Conservation (phyloP, 2,329 filamentous ascomycete species). For the Apiospora sp. region DNA sequence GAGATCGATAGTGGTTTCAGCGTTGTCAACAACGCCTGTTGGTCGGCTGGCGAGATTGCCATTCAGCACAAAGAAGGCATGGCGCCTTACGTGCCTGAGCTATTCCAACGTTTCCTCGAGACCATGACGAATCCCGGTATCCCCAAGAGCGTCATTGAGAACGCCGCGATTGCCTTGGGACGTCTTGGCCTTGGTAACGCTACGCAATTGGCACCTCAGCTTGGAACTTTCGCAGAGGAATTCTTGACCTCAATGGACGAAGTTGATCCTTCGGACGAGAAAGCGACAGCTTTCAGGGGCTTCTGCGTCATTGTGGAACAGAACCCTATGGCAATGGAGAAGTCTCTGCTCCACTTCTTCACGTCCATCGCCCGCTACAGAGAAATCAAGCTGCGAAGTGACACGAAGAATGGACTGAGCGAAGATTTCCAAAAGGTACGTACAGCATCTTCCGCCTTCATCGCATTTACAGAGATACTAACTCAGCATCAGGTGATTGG, state of each 20-base stretch:
- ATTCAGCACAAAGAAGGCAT: slow-evolving; percentile 80
- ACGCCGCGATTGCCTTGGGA: slow-evolving; percentile 91
- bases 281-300: slow-evolving; percentile 90
- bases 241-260: slow-evolving; percentile 85
- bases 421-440: slow-evolving; percentile 80
- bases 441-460: slow-evolving; percentile 29
- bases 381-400: slow-evolving; percentile 66
- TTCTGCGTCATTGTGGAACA: slow-evolving; percentile 85
- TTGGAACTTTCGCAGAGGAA: slow-evolving; percentile 80
- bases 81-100: slow-evolving; percentile 76
- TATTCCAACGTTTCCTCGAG: slow-evolving; percentile 79
- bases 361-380: slow-evolving; percentile 81
- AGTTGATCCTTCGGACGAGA: slow-evolving; percentile 90
- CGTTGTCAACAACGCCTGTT: slow-evolving; percentile 97
- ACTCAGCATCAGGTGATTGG: slow-evolving; percentile 54
- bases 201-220: slow-evolving; percentile 77
- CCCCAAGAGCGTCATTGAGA: slow-evolving; percentile 87
- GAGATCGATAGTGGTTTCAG: slow-evolving; percentile 87
- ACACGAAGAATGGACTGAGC: slow-evolving; percentile 71
- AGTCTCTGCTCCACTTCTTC: slow-evolving; percentile 83
- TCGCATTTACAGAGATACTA: slow-evolving; percentile 4
- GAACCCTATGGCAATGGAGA: slow-evolving; percentile 93
- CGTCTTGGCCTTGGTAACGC: slow-evolving; percentile 83
- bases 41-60: slow-evolving; percentile 93
- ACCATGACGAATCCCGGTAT: slow-evolving; percentile 88